Base-by-base conservation (phyloP, 2,329 filamentous ascomycete species). In the Chalara sp. region DNA sequence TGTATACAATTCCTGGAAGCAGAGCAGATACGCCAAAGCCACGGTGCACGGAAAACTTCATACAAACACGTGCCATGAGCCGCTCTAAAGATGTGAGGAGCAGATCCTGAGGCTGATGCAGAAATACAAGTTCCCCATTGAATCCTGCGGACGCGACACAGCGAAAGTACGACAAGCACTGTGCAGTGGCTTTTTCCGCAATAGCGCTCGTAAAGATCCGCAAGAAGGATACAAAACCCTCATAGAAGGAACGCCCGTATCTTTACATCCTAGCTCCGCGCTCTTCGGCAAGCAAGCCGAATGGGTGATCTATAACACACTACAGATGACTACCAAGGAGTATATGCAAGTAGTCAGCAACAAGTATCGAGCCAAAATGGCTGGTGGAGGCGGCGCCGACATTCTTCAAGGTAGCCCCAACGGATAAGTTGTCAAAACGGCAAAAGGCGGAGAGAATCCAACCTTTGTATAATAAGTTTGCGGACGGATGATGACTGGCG, bases 11-110 rank as follows among this genome's bases (percentile, higher is more conserved):
- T 84, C 81, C n/a, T 99, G 93, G 93, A 96, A 96, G 67, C 78
- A 84, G 43, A 86, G 83, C 56, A 84, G 85, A 6, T 95, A 81
- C 70, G 87, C 83, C 46, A 88, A 83, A 51, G 84, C 91, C n/a
- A 0, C 99, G 93, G 93, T 97, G 93, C 66, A 92, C 89, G 59
- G 95, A 99, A 65, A 96, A 99, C 69, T 99, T 95, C 67, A 93
- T 99, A 66, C 91, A 97, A 66, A 90, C 89, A 5, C 82, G 91
- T 2, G 84, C 84, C 33, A 96, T 99, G 80, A 81, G 83, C 52
- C 85, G 92, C 8, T 91, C 89, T 7, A 88, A 92, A 67, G 93
- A 99, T 66, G 90, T 99, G 0, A 83, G 93, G 86, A 95, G 54
- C 93, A 99, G 68, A 78, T 99, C 3, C 81, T 92, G 48, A 88